These are phyloP conservation scores for Kluyveromyces dobzhanskii DNA, from an alignment of 805 yeast genomes.

Conservation along the genomic window DNA sequence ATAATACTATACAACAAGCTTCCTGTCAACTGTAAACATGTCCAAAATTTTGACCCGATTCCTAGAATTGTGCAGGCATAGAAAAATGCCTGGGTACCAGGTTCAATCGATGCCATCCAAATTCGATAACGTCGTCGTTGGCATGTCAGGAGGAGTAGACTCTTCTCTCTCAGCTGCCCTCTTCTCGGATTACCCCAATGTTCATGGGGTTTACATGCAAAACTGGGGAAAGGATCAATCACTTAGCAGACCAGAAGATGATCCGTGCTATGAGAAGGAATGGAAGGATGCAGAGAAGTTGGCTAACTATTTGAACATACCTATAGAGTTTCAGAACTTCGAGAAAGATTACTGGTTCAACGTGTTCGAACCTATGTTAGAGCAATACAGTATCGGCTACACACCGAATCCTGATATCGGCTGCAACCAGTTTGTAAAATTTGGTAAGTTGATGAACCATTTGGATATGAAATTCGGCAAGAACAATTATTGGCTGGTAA, in stretches of 20 bases:
- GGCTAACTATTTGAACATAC: slow-evolving; percentile 51
- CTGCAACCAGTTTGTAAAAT: slow-evolving; percentile 80
- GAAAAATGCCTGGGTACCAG: slow-evolving; percentile 12
- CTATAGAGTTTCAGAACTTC: slow-evolving; percentile 69
- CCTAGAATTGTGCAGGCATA: slow-evolving; percentile 5
- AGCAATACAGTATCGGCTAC: slow-evolving; percentile 55
- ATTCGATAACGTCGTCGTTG: slow-evolving; percentile 62
- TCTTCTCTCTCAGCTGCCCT: slow-evolving; percentile 81
- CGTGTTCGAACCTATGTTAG: slow-evolving; percentile 89
- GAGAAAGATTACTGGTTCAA: slow-evolving; percentile 89
- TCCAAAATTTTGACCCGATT: slow-evolving; percentile 2
- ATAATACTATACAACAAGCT: no score
- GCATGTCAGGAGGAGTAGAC: slow-evolving; percentile 97
- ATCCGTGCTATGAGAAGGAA: slow-evolving; percentile 68
- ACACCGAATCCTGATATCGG: slow-evolving; percentile 95
- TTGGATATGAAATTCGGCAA: slow-evolving; percentile 34
- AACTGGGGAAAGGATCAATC: slow-evolving; percentile 59
- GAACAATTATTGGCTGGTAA: slow-evolving; percentile 72
- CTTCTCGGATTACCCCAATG: slow-evolving; percentile 50
- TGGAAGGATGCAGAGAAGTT: slow-evolving; percentile 77
- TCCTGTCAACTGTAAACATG: not conserved
- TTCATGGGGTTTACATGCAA: slow-evolving; percentile 83
- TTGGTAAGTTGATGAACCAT: slow-evolving; percentile 65
- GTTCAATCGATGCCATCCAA: slow-evolving; percentile 32
- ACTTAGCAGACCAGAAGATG: slow-evolving; percentile 33